Percentiles rank a stretch among this genome's conserved stretches.
phyloP scores from a whole-genome alignment of 2,329 filamentous ascomycete species.

The Aspergillus glaucus region DNA sequence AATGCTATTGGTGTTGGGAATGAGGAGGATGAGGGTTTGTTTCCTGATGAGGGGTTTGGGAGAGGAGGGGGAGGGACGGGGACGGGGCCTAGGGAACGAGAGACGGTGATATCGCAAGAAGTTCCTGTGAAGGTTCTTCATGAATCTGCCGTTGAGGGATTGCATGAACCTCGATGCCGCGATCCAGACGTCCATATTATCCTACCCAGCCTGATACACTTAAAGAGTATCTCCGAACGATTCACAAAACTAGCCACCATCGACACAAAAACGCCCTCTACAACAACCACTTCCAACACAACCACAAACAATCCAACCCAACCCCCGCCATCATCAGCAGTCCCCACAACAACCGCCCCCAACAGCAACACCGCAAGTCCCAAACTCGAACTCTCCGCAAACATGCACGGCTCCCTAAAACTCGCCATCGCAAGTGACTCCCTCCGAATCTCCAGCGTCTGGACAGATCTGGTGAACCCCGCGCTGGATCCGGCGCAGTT shows the following conservation, averaged over 20 bases:
- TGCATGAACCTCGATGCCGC: constrained; percentile 84
- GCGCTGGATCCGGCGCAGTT: constrained; percentile 75
- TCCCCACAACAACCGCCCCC: constrained; percentile 7
- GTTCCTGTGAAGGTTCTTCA: constrained; percentile 89
- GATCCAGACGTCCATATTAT: constrained; percentile 93
- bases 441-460: constrained; percentile 76
- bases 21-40: constrained; percentile 39
- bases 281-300: neutral
- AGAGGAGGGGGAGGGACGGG: constrained; percentile 62
- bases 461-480: constrained; percentile 81
- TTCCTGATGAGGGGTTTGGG: constrained; percentile 30
- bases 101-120: constrained; percentile 91
- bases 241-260: constrained; percentile 67
- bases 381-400: constrained; percentile 80
- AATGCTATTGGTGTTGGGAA: constrained; percentile 53
- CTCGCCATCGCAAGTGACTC: constrained; percentile 77
- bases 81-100: constrained; percentile 59
- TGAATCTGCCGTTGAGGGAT: constrained; percentile 75
- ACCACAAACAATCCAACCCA: neutral
- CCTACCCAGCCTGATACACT: constrained; percentile 75
- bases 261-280: constrained; percentile 30
- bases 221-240: constrained; percentile 90
- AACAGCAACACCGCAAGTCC: constrained; percentile 31
- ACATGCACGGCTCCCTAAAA: constrained; percentile 84
- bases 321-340: constrained; percentile 5